Evolutionary conservation across 345 rosid species (phyloP), one percentile per base, ranked within the genome.

Genomic region (Alliaria petiolata): DNA sequence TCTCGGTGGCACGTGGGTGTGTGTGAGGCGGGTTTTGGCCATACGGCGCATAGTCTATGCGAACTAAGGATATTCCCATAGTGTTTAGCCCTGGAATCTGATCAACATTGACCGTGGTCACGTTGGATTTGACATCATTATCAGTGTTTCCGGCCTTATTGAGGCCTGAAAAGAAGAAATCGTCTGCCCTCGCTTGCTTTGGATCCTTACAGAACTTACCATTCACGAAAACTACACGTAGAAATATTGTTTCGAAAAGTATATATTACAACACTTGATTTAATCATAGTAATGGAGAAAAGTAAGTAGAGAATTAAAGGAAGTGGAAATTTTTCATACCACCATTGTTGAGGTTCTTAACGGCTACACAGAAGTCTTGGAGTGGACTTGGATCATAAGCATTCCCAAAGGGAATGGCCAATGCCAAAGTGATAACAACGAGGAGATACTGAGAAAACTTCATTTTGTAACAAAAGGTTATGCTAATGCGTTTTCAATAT

Each of bases 21-120:
- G 68, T 75, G 69, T 80, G 85, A 31, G 80, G 85, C 4, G 84
- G 82, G 61, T 76, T 80, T n/a, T 78, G 79, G 4, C 86, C 82
- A 8, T 61, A 65, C n/a, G 71, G 77, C 0, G 77, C 77, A 31
- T 62, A 72, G 63, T 72, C 77, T 62, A 72, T 72, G 11, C 77
- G 77, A 7, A 72, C 77, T 25, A 74, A 43, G 5, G 82, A 82
- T 17, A 69, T 73, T 15, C 85, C 85, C 26, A 79, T 44, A 6
- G 81, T 82, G 69, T 78, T 83, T 7, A 83, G 69, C 17, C 82
- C 85, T 3, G 77, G 69, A 45, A 83, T 62, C 5, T 77, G 75
- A 2, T 65, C 69, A 0, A 74, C 83, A 4, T 35, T 61, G 7
- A 76, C 83, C 0, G 75, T 26, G 0, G 81, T 79, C 8, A 72